Evolutionary conservation across 164 flowering plant species (phyloP), one percentile per base, ranked within the genome.

Genomic region (Liriodendron chinense): DNA sequence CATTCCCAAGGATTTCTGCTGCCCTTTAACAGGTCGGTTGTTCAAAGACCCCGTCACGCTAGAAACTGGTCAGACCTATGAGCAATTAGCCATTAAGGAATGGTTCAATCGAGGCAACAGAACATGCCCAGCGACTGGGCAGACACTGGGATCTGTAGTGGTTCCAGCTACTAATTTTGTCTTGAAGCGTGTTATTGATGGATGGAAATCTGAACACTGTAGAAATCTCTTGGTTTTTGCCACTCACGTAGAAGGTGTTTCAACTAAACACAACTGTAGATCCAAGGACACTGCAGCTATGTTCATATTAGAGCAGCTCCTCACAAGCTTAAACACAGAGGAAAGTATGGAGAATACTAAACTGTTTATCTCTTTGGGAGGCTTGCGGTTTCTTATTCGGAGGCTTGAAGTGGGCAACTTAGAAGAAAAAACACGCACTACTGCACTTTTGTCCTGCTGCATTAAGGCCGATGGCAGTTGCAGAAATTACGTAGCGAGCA

Each of bases 31-130:
- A 59, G 87, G 88, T 57, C 80, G 79, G 79, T 68, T 90, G 75
- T 86, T 89, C 80, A 87, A 87, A 77, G 90, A 92, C 24, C 97
- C 94, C 6, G 90, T 90, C 77, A 92, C 94, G n/a, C 74, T 92
- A 13, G 94, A 90, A 76, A 90, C 91, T 68, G 94, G 96, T 73
- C 87, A 90, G 78, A 89, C 91, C 10, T 89, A 88, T 81, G 96
- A 92, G 76, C 78, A 85, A 47, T 72, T 7, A 24, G 92, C 94
- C 71, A 84, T 92, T 66, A 74, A 67, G 75, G 83, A 86, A 65
- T 89, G 94, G 94, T 78, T 92, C 75, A 74, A 81, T 70, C 79
- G 81, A 75, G 96, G 94, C 75, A 82, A 84, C 68, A 83, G 34
- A 78, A 82, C 80, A 25, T 92, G 96, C 70, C 96, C 96, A 16